Base-by-base conservation (phyloP, 1,284 basidiomycete species). In the Cutaneotrichosporon spelunceum region DNA sequence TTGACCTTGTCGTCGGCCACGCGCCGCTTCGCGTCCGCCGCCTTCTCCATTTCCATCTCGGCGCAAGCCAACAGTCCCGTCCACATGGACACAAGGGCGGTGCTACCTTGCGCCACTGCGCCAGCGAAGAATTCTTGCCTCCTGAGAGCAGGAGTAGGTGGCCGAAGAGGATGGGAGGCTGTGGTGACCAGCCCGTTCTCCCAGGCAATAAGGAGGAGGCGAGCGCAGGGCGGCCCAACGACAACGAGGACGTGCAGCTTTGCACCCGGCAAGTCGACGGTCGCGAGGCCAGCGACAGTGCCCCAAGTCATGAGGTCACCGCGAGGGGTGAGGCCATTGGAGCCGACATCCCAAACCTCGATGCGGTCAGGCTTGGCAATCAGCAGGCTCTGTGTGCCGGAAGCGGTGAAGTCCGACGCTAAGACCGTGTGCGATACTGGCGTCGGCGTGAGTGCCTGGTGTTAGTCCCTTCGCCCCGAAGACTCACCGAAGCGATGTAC, bases 381-480 rank as follows among this genome's bases (percentile, higher is more conserved):
- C 7, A 78, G 63, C 11, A 80, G 68, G 0, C 77, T 74, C 11
- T 61, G 57, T 6, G 66, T 55, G 1, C 60, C 64, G 3, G 67
- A 49, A 0, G 64, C 59, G 1, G 71, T 73, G 57, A 80, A 66
- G n/a, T 61, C 60, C 9, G 63, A 27, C 26, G 75, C 60, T 14
- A 63, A 64, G 34, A 76, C 55, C 2, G 72, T 71, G 50, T 74
- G 71, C 11, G 78, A 66, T 62, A 79, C 68, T 13, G 77, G 71
- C 3, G 78, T 78, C 30, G 79, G 78, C 50, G 72, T 71, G 42
- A 79, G 72, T 30, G 79, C 77, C 79, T 80, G 33, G 2, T 10
- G 52, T 24, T 19, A 39, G 34, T 11, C 6, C n/a, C n/a, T 9
- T 26, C 23, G 33, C 14, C 11, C 47, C 24, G 29, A 27, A 19